A percentile compares a stretch with the other conserved stretches of the same genome.
Evolutionary conservation across 176 grass and related monocot genomes (phyloP).

Genomic region (Canna indica): DNA sequence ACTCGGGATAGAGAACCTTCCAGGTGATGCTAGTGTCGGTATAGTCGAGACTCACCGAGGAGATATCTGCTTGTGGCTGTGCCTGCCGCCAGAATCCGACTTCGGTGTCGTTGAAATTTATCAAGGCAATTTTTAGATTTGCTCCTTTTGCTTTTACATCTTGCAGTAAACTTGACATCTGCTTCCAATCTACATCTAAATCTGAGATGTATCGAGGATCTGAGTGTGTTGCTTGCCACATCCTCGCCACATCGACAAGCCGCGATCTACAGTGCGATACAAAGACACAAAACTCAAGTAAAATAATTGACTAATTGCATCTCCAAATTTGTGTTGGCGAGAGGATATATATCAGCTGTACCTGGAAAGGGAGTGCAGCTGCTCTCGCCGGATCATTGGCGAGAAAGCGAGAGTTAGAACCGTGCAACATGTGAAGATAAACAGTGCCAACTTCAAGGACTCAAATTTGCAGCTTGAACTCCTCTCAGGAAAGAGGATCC

Average conservation of each 20-base stretch:
- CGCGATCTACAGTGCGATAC: neutral
- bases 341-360: too few relatives aligned
- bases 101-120: neutral
- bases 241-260: neutral
- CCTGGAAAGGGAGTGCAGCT: neutral
- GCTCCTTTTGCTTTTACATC: neutral
- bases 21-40: neutral
- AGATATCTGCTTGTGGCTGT: neutral
- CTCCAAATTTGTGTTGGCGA: too few relatives aligned
- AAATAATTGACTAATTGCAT: too few relatives aligned
- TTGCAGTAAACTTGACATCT: neutral
- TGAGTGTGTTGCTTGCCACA: neutral
- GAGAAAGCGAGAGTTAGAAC: constrained; percentile 1
- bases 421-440: constrained; percentile 3
- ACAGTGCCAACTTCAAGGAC: too few relatives aligned
- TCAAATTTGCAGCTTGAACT: neutral
- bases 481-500: neutral
- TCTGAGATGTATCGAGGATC: constrained; percentile 1
- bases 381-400: neutral
- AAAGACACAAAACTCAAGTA: too few relatives aligned
- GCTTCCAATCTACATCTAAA: neutral
- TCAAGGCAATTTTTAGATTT: neutral
- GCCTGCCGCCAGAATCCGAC: neutral
- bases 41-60: neutral
- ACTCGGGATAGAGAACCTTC: neutral